A percentile compares a stretch with the other conserved stretches of the same genome.
These are phyloP conservation scores for Saccharomyces hybrid DNA, from an alignment of 1,139 yeast species.

Conservation along the genomic window DNA sequence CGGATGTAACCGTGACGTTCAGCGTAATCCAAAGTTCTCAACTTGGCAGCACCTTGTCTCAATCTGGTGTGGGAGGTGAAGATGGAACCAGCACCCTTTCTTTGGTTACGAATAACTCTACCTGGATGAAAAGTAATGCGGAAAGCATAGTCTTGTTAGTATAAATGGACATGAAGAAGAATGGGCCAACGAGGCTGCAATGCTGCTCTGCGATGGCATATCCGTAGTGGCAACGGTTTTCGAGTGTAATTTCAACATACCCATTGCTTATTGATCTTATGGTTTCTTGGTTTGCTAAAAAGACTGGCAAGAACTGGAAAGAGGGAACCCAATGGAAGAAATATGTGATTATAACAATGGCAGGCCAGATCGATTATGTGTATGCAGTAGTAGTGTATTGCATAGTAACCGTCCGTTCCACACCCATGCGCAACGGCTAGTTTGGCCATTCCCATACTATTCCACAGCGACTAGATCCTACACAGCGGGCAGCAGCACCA, in stretches of 20 bases:
- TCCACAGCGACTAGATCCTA: neutral
- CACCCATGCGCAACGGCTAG: neutral
- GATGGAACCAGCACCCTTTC: slow-evolving; percentile 99
- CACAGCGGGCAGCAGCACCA: neutral
- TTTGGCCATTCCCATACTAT: neutral
- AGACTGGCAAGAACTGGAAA: neutral
- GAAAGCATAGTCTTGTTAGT: neutral
- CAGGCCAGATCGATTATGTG: neutral
- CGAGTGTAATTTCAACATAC: slow-evolving; percentile 14
- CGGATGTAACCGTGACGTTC: slow-evolving; percentile 99
- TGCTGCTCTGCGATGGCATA: neutral
- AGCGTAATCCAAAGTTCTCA: slow-evolving; percentile 97
- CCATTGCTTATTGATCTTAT: slow-evolving; percentile 29
- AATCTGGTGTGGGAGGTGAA: slow-evolving; percentile 99
- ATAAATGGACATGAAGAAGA: neutral
- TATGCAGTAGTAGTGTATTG: neutral
- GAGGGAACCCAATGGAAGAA: neutral
- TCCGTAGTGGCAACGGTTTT: neutral
- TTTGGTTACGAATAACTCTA: slow-evolving; percentile 99
- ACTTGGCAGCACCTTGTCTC: slow-evolving; percentile 99
- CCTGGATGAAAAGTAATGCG: slow-evolving; percentile 41
- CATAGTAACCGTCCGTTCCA: neutral
- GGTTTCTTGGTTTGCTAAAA: slow-evolving; percentile 18
- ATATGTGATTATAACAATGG: neutral
- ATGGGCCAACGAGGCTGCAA: neutral